phyloP scores from a whole-genome alignment of 352 stramenopile species.

The Phytopythium boreale region DNA sequence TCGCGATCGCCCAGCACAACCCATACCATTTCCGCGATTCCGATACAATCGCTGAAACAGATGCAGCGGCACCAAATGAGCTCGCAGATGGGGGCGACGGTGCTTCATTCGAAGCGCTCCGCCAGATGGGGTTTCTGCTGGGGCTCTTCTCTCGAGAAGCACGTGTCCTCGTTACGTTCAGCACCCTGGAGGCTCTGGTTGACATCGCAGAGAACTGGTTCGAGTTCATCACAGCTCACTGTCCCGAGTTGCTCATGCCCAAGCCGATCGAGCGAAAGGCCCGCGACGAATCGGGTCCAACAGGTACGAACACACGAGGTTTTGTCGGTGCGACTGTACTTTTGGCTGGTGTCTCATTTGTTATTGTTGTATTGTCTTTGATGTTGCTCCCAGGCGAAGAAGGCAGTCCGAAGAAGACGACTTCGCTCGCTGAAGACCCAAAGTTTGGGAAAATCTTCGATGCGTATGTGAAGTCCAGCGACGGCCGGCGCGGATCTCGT shows the following conservation, averaged over 20 bases:
- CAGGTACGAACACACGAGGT: not conserved
- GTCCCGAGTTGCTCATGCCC: conserved; percentile 39
- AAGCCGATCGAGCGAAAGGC: conserved; percentile 13
- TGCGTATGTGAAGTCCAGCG: conserved; percentile 16
- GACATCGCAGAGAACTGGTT: conserved; percentile 68
- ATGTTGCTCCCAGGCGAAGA: conserved; percentile 13
- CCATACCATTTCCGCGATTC: conserved; percentile 68
- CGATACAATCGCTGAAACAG: conserved; percentile 9
- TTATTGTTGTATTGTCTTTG: too few relatives aligned
- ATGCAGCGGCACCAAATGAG: not conserved
- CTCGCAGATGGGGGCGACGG: not conserved
- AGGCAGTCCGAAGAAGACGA: conserved; percentile 56
- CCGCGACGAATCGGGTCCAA: not conserved
- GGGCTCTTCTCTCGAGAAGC: conserved; percentile 55
- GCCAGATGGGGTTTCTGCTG: conserved; percentile 48
- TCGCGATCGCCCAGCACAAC: conserved; percentile 68
- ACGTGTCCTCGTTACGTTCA: conserved; percentile 55
- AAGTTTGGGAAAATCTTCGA: conserved; percentile 67
- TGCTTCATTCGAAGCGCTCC: conserved; percentile 51
- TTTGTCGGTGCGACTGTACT: not conserved
- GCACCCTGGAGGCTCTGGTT: conserved; percentile 54
- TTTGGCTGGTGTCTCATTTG: not conserved
- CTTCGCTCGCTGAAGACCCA: conserved; percentile 63
- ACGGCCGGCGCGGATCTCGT: conserved; percentile 7
- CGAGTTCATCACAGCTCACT: conserved; percentile 35